Base-by-base conservation (phyloP, 495 filamentous ascomycete genomes). In the Neurospora hispaniola region DNA sequence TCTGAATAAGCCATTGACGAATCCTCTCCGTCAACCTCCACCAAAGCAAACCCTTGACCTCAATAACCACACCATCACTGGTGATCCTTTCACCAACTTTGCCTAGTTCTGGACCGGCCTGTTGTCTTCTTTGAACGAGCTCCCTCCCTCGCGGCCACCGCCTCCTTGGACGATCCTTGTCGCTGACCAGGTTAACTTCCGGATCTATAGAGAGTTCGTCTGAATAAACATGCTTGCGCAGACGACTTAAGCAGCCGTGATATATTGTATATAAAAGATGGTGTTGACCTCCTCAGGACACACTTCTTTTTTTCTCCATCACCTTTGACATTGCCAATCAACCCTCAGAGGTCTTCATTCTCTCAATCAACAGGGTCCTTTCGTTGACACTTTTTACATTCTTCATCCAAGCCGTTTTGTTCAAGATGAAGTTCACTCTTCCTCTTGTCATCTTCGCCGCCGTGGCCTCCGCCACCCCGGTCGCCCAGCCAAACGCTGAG, bases 371-470 rank as follows among this genome's bases (percentile, higher is more conserved):
- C 43, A 44, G 43, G 42, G 43, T 44, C 43, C 18, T 18, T n/a
- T 44, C 43, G 43, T 44, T 44, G 18, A 44, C 43, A 44, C 14
- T 44, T 54, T 62, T 72, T 74, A 69, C 59, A 42, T 46, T 42
- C 72, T 62, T 59, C 48, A 7, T 40, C 35, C 39, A 74, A 39
- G 69, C 20, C 70, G 35, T 42, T 41, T 69, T 59, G 42, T 41
- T 69, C 76, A 84, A 31, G 71, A 85, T 85, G 83, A 82, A 83
- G 79, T 78, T 79, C 71, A 74, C 80, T 40, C 71, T 76, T 72
- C 74, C 79, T 73, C 11, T 84, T 70, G 71, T 74, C 76, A 27
- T 81, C 77, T 72, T 84, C 62, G 74, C 80, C 75, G 71, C 78
- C 66, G 72, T 73, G 31, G 73, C 73, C 69, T 74, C 76, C 12